Evolutionary conservation across 495 filamentous ascomycete species (phyloP).

Genomic region (Aspergillus avenaceus): DNA sequence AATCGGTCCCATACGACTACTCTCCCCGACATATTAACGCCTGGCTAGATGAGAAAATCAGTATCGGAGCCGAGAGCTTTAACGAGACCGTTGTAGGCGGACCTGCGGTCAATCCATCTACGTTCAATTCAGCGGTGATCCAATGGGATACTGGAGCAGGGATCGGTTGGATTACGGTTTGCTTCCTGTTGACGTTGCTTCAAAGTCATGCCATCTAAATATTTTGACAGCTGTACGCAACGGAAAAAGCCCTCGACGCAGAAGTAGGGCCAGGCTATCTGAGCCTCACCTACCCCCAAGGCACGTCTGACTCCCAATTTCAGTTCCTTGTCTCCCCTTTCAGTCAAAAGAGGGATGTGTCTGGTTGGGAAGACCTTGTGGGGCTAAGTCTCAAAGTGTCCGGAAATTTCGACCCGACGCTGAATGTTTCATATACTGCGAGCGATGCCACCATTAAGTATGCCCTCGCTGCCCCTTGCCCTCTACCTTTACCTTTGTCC

Average conservation of each 20-base stretch:
- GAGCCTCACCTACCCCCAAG: slow-evolving; percentile 34
- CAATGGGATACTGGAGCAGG: slow-evolving; percentile 32
- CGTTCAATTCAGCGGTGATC: slow-evolving; percentile 36
- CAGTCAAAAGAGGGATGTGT: slow-evolving; percentile 14
- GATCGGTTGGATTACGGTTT: slow-evolving; percentile 10
- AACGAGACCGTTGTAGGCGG: slow-evolving; percentile 35
- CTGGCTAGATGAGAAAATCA: slow-evolving; percentile 34
- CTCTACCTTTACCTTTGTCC: too few species aligned
- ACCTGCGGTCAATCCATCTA: slow-evolving; percentile 23
- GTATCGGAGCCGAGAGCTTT: slow-evolving; percentile 35
- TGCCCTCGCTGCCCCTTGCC: slow-evolving; percentile 13
- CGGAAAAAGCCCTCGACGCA: slow-evolving; percentile 26
- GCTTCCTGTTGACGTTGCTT: background rate
- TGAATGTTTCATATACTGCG: slow-evolving; percentile 9
- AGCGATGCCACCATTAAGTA: slow-evolving; percentile 14
- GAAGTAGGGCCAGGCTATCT: slow-evolving; percentile 24
- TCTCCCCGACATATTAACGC: slow-evolving; percentile 35
- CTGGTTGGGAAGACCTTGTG: slow-evolving; percentile 22
- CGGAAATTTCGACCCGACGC: background rate
- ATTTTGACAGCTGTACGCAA: slow-evolving; percentile 21
- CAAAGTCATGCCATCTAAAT: background rate
- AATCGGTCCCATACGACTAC: slow-evolving; percentile 37
- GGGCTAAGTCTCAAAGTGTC: slow-evolving; percentile 19
- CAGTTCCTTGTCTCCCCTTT: slow-evolving; percentile 18
- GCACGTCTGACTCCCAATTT: slow-evolving; percentile 13